These are phyloP conservation scores for Pseudogymnoascus sp. DNA, from an alignment of 2,329 filamentous ascomycete species.

Conservation along the genomic window DNA sequence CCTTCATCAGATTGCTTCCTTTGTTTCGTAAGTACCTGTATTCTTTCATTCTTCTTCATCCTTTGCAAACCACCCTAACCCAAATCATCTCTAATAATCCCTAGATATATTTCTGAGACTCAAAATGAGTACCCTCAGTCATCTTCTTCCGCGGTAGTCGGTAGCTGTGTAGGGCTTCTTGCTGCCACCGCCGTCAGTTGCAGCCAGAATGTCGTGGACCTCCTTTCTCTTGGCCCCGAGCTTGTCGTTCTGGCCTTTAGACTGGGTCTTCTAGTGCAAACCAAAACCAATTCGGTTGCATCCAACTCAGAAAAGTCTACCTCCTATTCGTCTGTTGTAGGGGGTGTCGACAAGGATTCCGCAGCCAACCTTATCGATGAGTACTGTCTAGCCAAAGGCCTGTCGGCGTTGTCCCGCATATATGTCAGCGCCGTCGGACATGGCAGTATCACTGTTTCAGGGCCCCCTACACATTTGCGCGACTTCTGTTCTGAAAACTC, in stretches of 20 bases:
- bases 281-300: slow-evolving; percentile 7
- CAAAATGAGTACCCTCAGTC: too few species aligned
- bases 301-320: slow-evolving; percentile 3
- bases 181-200: slow-evolving; percentile 27
- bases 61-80: too few species aligned
- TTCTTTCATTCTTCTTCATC: too few species aligned
- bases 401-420: slow-evolving; percentile 17
- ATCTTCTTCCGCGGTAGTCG: slow-evolving; percentile 11
- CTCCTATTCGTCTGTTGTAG: slow-evolving; percentile 34
- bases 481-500: too few species aligned
- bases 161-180: slow-evolving; percentile 28
- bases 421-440: slow-evolving; percentile 3
- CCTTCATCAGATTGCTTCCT: too few species aligned
- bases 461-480: slow-evolving; percentile 13
- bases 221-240: slow-evolving; percentile 27
- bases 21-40: too few species aligned
- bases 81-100: too few species aligned
- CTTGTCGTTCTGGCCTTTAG: slow-evolving; percentile 27
- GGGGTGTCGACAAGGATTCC: slow-evolving; percentile 26
- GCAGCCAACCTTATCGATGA: slow-evolving; percentile 47
- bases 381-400: slow-evolving; percentile 14
- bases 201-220: slow-evolving; percentile 22
- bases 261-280: slow-evolving; percentile 21
- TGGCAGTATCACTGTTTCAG: slow-evolving; percentile 17
- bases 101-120: too few species aligned